Percentiles rank a stretch among this genome's conserved stretches.
phyloP scores from a whole-genome alignment of 2,329 filamentous ascomycete species.

The Rutstroemia sp. region DNA sequence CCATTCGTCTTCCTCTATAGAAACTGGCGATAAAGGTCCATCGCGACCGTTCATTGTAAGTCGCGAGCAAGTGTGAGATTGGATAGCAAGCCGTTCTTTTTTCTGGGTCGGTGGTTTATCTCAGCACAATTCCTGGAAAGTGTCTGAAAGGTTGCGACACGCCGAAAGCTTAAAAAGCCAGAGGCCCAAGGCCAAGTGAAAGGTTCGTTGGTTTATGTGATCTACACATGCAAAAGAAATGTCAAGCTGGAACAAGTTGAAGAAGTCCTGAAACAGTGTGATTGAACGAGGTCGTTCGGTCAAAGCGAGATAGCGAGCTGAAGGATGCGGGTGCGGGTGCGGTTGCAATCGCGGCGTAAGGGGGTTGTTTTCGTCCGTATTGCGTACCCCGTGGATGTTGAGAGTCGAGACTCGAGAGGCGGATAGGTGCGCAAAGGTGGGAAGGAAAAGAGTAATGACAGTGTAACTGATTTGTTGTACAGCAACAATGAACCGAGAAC shows the following conservation, averaged over 20 bases:
- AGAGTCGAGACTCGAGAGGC: neutral
- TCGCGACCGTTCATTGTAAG: constrained; percentile 61
- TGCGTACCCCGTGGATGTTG: too few relatives aligned
- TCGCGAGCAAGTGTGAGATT: constrained; percentile 7
- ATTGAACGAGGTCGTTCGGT: constrained; percentile 4
- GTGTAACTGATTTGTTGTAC: constrained; percentile 10
- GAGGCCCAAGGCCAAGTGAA: neutral
- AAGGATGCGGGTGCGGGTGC: constrained; percentile 1
- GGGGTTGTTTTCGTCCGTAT: neutral
- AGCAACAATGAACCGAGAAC: constrained; percentile 5
- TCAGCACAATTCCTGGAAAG: neutral
- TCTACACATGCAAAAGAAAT: constrained; percentile 3
- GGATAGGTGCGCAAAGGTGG: neutral
- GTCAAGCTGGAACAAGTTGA: constrained; percentile 3
- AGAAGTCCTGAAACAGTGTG: constrained; percentile 4
- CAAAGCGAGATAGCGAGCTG: constrained; percentile 9
- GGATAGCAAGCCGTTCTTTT: neutral
- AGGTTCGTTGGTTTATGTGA: neutral
- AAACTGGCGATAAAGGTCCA: constrained; percentile 75
- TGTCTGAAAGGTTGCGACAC: neutral
- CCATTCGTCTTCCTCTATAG: constrained; percentile 77
- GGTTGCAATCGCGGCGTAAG: neutral
- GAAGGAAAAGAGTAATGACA: neutral
- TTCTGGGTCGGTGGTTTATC: neutral
- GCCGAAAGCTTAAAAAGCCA: neutral